These are phyloP conservation scores for Tylopilus sp. DNA, from an alignment of 1,284 basidiomycete species.

Conservation along the genomic window DNA sequence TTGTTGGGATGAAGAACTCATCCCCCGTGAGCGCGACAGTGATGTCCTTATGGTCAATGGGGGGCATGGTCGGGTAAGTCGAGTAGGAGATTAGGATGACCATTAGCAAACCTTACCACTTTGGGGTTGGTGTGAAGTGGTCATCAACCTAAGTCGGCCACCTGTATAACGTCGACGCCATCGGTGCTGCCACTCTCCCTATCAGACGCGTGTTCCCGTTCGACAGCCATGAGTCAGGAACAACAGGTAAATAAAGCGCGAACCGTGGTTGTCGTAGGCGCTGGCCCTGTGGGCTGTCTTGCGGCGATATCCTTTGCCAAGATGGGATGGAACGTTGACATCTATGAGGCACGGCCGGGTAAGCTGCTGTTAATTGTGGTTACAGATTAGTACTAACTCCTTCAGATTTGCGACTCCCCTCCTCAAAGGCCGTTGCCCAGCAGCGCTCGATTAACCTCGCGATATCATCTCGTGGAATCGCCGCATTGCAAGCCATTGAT, in stretches of 20 bases:
- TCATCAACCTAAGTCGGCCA: too few species aligned
- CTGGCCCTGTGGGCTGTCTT: constrained; percentile 93
- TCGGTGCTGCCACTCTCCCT: not conserved
- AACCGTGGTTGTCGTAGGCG: constrained; percentile 71
- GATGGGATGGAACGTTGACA: constrained; percentile 82
- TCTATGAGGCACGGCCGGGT: constrained; percentile 90
- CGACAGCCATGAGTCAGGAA: constrained; percentile 16
- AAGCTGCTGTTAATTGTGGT: constrained; percentile 37
- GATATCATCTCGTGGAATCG: constrained; percentile 89
- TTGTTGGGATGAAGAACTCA: constrained; percentile 64
- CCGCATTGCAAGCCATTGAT: constrained; percentile 81
- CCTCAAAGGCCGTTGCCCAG: constrained; percentile 58
- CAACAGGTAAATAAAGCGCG: constrained; percentile 26
- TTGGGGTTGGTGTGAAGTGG: constrained; percentile 6
- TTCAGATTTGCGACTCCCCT: constrained; percentile 67
- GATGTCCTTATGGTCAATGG: constrained; percentile 24
- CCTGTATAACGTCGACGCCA: not conserved
- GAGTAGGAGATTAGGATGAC: not conserved
- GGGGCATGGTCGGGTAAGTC: constrained; percentile 11
- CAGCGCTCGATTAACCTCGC: constrained; percentile 95
- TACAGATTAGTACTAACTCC: constrained; percentile 18
- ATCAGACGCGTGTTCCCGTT: not conserved
- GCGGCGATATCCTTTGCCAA: constrained; percentile 84
- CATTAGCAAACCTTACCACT: constrained; percentile 16
- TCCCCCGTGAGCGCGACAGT: constrained; percentile 39